phyloP scores from a whole-genome alignment of 1,284 basidiomycete genomes.

The Ustilago crameri region DNA sequence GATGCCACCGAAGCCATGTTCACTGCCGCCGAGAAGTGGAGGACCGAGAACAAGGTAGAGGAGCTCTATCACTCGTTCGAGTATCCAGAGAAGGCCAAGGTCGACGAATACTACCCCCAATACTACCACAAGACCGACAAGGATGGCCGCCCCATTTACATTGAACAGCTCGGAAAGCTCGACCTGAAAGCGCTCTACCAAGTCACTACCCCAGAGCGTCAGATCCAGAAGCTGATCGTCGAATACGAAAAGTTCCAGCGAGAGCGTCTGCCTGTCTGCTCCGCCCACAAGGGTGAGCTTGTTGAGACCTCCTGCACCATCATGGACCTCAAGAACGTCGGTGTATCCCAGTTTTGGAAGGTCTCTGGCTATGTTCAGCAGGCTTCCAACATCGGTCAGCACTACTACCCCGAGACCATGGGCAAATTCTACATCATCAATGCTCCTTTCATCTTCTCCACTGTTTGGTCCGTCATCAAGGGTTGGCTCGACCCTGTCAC shows the following conservation, averaged over 20 bases:
- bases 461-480: slow-evolving; percentile 90
- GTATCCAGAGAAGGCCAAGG: slow-evolving; percentile 84
- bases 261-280: slow-evolving; percentile 80
- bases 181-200: slow-evolving; percentile 78
- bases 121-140: slow-evolving; percentile 95
- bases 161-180: slow-evolving; percentile 90
- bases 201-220: slow-evolving; percentile 85
- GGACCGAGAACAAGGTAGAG: slow-evolving; percentile 87
- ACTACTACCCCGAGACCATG: slow-evolving; percentile 83
- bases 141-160: slow-evolving; percentile 95
- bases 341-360: slow-evolving; percentile 84
- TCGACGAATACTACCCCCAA: slow-evolving; percentile 93
- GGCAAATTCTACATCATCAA: slow-evolving; percentile 90
- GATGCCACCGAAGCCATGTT: slow-evolving; percentile 86
- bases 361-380: slow-evolving; percentile 87
- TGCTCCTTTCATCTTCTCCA: slow-evolving; percentile 87
- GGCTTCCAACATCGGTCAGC: slow-evolving; percentile 85
- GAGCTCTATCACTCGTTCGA: slow-evolving; percentile 86
- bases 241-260: slow-evolving; percentile 92
- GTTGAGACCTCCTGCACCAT: slow-evolving; percentile 99
- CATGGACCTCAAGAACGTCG: slow-evolving; percentile 87
- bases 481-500: slow-evolving; percentile 95
- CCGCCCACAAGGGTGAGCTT: slow-evolving; percentile 78
- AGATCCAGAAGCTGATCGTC: slow-evolving; percentile 85
- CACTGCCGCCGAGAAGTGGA: slow-evolving; percentile 85